Evolutionary conservation across 345 rosid species (phyloP), one percentile per base, ranked within the genome.

Genomic region (Ceriops zippeliana): DNA sequence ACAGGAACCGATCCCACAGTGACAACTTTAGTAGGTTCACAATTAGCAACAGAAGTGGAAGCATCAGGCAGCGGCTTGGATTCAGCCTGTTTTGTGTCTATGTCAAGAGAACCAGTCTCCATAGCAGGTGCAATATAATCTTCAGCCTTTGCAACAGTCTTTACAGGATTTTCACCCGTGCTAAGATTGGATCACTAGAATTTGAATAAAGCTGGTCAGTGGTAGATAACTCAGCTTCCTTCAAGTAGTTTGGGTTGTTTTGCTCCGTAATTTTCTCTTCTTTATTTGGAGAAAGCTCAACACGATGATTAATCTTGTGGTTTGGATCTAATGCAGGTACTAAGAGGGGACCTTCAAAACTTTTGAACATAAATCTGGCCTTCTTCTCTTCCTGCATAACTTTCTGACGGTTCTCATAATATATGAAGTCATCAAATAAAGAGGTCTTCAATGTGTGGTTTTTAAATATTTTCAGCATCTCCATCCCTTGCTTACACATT

Each of bases 301-400:
- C 59, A 32, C 51, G 61, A 76, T 35, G 16, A 22, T 75, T 61
- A 47, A 75, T 64, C 63, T 79, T 80, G 47, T 74, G 78, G 19
- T 82, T 68, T 19, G 89, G 76, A 75, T 75, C 85, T n/a, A 85
- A 67, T 62, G 84, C 74, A 35, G 82, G 70, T 47, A 79, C 61
- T 9, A 80, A 70, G 61, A 74, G 76, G 8, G 92, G 84, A 68
- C 69, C 62, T 17, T 52, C 79, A 66, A 84, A 82, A 62, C 85
- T 83, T 75, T 79, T 83, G 69, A 79, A 65, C 1, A 75, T 47
- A 54, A 71, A 67, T 74, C 85, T 82, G 47, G 77, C 82, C 76
- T 88, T 91, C 76, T 88, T 91, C 86, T 87, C 97, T 71, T 90
- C 93, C 70, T 79, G 88, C 89, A 95, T 84, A 70, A 85, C 64